phyloP scores from a whole-genome alignment of 179 eudicot genomes.

The Silene noctiflora region DNA sequence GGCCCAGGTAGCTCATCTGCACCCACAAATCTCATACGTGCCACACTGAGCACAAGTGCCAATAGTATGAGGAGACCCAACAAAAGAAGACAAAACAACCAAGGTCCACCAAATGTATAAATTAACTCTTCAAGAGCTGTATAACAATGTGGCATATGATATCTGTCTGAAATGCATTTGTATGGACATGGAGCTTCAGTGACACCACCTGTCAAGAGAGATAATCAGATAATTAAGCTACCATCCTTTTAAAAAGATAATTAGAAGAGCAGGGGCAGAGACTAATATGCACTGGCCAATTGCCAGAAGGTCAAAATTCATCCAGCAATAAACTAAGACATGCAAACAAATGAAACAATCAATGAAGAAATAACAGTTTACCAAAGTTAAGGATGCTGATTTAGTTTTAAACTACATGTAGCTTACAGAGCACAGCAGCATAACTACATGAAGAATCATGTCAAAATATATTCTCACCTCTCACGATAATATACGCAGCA shows the following conservation, averaged over 20 bases:
- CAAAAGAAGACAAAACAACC: constrained; percentile 87
- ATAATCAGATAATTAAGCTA: constrained; percentile 14
- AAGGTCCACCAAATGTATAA: constrained; percentile 97
- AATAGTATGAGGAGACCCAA: constrained; percentile 69
- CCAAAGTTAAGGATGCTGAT: neutral
- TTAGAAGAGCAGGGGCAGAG: neutral
- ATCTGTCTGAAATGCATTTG: constrained; percentile 91
- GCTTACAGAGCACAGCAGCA: neutral
- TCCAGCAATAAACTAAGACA: neutral
- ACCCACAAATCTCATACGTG: constrained; percentile 84
- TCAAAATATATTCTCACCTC: constrained; percentile 50
- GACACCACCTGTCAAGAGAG: constrained; percentile 70
- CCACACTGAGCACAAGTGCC: constrained; percentile 94
- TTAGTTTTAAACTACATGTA: neutral
- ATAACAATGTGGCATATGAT: constrained; percentile 91
- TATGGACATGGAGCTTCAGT: constrained; percentile 90
- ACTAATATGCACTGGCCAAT: neutral
- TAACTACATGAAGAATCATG: neutral
- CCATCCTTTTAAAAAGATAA: neutral
- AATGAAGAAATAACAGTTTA: neutral
- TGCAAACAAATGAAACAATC: constrained; percentile 1
- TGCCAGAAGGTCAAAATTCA: neutral
- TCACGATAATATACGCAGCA: constrained; percentile 57
- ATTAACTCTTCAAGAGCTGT: constrained; percentile 94
- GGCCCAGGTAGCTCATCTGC: constrained; percentile 75